Evolutionary conservation across 768 basidiomycete species (phyloP).

Genomic region (Heimioporus sp.): DNA sequence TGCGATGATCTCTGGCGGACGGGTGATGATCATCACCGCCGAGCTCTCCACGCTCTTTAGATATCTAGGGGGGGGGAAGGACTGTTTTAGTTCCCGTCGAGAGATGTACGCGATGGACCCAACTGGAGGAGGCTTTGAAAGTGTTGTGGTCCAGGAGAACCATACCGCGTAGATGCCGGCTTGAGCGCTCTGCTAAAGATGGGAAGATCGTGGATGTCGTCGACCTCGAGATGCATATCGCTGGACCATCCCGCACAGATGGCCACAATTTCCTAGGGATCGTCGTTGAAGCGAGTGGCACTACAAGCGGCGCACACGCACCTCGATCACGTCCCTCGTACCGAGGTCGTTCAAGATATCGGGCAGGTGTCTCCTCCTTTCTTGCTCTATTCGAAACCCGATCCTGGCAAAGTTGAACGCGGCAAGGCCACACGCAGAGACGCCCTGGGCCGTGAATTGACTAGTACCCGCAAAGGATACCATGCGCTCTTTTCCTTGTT

Average conservation of each 20-base stretch:
- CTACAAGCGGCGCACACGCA: slow-evolving; percentile 8
- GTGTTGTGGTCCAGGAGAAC: slow-evolving; percentile 33
- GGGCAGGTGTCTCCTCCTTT: neutral
- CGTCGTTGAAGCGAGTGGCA: neutral
- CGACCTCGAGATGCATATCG: slow-evolving; percentile 54
- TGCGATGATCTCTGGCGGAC: slow-evolving; percentile 67
- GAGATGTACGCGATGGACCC: slow-evolving; percentile 3
- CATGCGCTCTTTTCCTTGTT: slow-evolving; percentile 33
- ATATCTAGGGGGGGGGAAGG: slow-evolving; percentile 15
- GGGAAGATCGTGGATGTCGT: slow-evolving; percentile 48
- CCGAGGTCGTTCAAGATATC: slow-evolving; percentile 22
- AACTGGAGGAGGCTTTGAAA: slow-evolving; percentile 35
- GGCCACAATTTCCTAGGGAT: slow-evolving; percentile 48
- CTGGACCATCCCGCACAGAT: slow-evolving; percentile 59
- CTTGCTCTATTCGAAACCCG: slow-evolving; percentile 34
- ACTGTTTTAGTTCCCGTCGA: neutral
- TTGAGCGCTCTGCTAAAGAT: slow-evolving; percentile 44
- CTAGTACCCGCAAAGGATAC: slow-evolving; percentile 51
- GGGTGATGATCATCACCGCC: slow-evolving; percentile 55
- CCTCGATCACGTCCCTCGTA: slow-evolving; percentile 25
- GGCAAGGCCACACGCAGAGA: slow-evolving; percentile 65
- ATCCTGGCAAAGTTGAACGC: slow-evolving; percentile 62
- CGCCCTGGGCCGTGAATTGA: slow-evolving; percentile 47
- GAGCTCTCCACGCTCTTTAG: slow-evolving; percentile 18
- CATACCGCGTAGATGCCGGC: slow-evolving; percentile 35